phyloP scores from a whole-genome alignment of 2,329 filamentous ascomycete species.

The Geosmithia morbida region DNA sequence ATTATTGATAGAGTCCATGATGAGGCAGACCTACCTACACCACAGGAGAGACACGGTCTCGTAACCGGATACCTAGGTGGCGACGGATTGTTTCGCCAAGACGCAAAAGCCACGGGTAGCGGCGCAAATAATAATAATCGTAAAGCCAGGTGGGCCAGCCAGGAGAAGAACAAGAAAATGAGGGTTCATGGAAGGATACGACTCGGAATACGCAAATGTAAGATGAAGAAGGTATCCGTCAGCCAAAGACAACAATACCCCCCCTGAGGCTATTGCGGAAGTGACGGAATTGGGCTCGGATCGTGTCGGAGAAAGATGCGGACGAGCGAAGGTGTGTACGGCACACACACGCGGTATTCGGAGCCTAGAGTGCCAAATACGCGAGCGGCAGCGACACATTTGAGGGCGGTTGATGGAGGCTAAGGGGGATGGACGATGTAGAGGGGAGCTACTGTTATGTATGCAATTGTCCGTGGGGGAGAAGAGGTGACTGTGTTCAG shows the following conservation, averaged over 20 bases:
- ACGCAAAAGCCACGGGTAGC: neutral
- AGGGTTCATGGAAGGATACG: neutral
- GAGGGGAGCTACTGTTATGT: too few relatives aligned
- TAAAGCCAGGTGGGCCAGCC: neutral
- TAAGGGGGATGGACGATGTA: too few relatives aligned
- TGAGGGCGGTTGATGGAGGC: too few relatives aligned
- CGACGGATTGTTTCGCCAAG: neutral
- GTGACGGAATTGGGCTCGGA: neutral
- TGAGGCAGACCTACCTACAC: neutral
- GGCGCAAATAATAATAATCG: neutral
- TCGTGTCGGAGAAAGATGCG: neutral
- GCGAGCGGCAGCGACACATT: too few relatives aligned
- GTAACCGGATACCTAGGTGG: neutral
- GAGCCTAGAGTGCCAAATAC: neutral
- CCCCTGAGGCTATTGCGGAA: neutral
- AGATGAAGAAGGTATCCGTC: neutral
- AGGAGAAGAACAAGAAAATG: neutral
- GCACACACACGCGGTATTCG: neutral
- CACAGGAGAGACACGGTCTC: too few relatives aligned
- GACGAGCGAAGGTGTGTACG: too few relatives aligned
- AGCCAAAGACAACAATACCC: neutral
- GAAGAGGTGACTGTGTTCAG: too few relatives aligned
- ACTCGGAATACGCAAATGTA: conserved; percentile 1
- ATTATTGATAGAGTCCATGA: neutral
- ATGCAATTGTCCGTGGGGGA: too few relatives aligned